Evolutionary conservation across 768 basidiomycete genomes (phyloP).

Genomic region (Mrakia gelida): DNA sequence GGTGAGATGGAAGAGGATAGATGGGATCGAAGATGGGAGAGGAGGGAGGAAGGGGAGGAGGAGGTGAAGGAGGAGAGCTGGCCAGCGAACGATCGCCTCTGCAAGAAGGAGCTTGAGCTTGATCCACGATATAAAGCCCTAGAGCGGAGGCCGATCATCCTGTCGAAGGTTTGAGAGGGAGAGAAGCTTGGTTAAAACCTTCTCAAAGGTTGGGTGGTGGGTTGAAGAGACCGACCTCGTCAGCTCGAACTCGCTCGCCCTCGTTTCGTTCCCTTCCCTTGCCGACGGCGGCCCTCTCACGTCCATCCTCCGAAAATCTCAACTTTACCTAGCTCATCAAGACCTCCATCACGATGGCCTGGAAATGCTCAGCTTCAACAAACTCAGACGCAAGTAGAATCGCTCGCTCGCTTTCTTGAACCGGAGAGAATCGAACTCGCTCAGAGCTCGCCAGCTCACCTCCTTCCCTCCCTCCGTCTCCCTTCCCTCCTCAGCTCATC

Average conservation of each 20-base stretch:
- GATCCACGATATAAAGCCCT: background rate
- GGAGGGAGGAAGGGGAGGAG: slow-evolving; percentile 1
- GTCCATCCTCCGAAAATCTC: background rate
- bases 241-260: no score
- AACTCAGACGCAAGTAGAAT: background rate
- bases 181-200: no score
- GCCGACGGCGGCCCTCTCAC: background rate
- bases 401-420: no score
- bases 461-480: no score
- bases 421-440: no score
- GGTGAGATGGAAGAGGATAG: background rate
- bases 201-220: no score
- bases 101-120: background rate
- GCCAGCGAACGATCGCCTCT: background rate
- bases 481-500: slow-evolving; percentile 50
- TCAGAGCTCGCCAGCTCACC: no score
- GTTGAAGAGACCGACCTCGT: no score
- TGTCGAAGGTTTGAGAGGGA: no score
- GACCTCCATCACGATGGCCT: background rate
- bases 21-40: background rate
- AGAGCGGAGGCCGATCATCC: background rate
- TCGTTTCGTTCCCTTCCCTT: background rate
- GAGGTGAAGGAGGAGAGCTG: background rate
- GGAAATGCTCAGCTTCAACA: background rate
- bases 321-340: background rate